Percentiles rank a stretch among this genome's conserved stretches.
Conservation (phyloP, 2,329 filamentous ascomycete genomes). For the Xylariaceae sp. region DNA sequence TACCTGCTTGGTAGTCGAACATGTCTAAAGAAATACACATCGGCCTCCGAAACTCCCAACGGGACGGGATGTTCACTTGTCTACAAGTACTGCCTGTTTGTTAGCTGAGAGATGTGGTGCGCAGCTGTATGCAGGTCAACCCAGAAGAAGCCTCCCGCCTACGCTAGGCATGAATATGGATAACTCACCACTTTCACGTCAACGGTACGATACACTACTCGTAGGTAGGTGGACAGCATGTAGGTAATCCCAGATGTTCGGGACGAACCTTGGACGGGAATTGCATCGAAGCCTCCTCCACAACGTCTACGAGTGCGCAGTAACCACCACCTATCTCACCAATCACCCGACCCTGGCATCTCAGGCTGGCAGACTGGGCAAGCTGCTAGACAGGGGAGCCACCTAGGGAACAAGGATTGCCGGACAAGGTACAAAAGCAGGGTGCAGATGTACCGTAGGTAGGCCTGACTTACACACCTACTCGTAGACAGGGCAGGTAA, state of each 20-base stretch:
- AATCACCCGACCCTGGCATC: constrained; percentile 16
- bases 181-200: background rate
- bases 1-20: too few species aligned
- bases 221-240: background rate
- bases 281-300: constrained; percentile 19
- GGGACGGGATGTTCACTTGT: too few species aligned
- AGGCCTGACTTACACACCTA: too few species aligned
- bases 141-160: background rate
- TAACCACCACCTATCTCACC: constrained; percentile 8
- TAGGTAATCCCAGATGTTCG: constrained; percentile 18
- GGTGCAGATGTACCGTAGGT: too few species aligned
- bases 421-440: too few species aligned
- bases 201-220: background rate
- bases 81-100: too few species aligned
- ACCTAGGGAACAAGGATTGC: too few species aligned
- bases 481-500: too few species aligned
- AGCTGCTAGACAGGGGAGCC: constrained; percentile 10
- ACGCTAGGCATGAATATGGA: background rate
- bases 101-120: background rate
- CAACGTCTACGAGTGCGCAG: constrained; percentile 7
- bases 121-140: background rate
- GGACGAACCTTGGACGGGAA: constrained; percentile 23
- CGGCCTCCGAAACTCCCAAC: too few species aligned
- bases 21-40: too few species aligned
- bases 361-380: background rate